Conservation (phyloP, 2,329 filamentous ascomycete species). For the Epichloe sylvatica region DNA sequence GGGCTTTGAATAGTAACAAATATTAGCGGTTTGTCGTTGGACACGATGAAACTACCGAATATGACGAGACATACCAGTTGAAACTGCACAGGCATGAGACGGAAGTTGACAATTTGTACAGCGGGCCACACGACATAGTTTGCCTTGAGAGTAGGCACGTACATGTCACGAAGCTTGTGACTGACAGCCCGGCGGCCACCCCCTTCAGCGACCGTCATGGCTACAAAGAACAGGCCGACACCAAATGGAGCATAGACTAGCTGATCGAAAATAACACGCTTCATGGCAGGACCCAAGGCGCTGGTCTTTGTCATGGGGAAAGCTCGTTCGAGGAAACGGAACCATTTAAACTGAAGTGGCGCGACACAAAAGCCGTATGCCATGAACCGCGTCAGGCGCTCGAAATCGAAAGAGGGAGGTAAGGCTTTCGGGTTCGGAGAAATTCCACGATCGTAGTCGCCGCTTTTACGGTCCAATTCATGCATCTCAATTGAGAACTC, state of each 20-base stretch:
- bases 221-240: conserved; percentile 80
- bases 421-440: conserved; percentile 47
- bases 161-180: conserved; percentile 85
- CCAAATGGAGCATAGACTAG: conserved; percentile 83
- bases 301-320: conserved; percentile 76
- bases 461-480: conserved; percentile 71
- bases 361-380: conserved; percentile 95
- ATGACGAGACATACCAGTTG: conserved; percentile 61
- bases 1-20: conserved; percentile 43
- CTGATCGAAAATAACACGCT: conserved; percentile 86
- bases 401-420: conserved; percentile 86
- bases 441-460: conserved; percentile 49
- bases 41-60: conserved; percentile 11
- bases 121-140: conserved; percentile 93
- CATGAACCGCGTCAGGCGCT: conserved; percentile 89
- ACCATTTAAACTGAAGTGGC: conserved; percentile 91
- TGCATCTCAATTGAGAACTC: conserved; percentile 75
- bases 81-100: conserved; percentile 86
- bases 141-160: conserved; percentile 83
- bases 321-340: conserved; percentile 63
- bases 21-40: conserved; percentile 5
- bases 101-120: conserved; percentile 94
- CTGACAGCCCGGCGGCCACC: conserved; percentile 67
- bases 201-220: conserved; percentile 95
- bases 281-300: conserved; percentile 64